Base-by-base conservation (phyloP, 1,139 yeast species). In the Hansenula sp. region DNA sequence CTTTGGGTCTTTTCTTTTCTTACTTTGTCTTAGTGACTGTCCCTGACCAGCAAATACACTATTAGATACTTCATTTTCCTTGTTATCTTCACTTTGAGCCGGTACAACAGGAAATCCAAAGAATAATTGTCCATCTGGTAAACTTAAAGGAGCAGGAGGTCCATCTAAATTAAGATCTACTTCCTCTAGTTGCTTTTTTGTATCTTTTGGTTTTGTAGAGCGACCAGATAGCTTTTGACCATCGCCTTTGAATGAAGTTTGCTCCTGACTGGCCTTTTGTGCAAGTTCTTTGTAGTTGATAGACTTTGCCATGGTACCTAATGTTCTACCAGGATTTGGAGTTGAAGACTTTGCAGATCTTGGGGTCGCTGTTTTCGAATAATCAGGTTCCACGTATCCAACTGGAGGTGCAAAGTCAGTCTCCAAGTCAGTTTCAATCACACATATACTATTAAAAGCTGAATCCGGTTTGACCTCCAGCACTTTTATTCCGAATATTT, bases 341-440 rank as follows among this genome's bases (percentile, higher is more conserved):
- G 44, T 45, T 43, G 29, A 47, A 47, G 13, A 43, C 36, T 37
- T 43, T 33, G 52, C 22, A 36, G 44, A 31, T 40, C 49, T 40
- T 38, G 52, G 39, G 39, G 44, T 37, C 33, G 50, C 42, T 12
- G 59, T 52, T 36, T 60, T 54, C 6, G 57, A 65, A 49, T 79
- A 79, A 51, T 79, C 84, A 1, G 95, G 95, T 58, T 92, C 98
- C 24, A 87, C 96, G 57, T 94, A 94, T 0, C 99, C 99, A 6
- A 92, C 96, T 0, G 98, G 99, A 4, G 98, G 96, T 3, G 97
- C 98, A 68, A 94, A 94, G 59, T 94, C 99, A 0, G 97, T 95
- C 46, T 87, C 95, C 49, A 94, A 73, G 67, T 94, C 98, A 0
- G 98, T 94, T 59, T 94, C 99, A 26, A 94, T 89, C 18, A 92